phyloP scores from a whole-genome alignment of 192 early-diverging fungal species.

The Endogone sp. region DNA sequence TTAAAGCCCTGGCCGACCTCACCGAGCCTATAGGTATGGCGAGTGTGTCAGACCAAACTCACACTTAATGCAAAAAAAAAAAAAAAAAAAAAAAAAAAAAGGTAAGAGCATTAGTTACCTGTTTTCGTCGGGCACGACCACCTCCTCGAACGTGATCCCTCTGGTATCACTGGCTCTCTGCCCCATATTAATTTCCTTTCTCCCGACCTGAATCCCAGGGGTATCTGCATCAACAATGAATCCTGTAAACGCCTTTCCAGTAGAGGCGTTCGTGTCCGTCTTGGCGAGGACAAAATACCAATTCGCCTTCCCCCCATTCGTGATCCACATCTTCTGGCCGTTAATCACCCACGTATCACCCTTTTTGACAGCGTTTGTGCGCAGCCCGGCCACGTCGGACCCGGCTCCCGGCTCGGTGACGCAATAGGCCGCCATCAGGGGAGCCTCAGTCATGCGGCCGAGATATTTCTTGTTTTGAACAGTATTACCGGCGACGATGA shows the following conservation, averaged over 20 bases:
- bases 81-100: constrained; percentile 12
- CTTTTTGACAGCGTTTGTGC: constrained; percentile 67
- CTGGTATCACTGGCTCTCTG: constrained; percentile 91
- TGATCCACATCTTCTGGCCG: constrained; percentile 98
- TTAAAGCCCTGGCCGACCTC: constrained; percentile 86
- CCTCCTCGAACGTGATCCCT: constrained; percentile 83
- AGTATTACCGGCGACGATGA: constrained; percentile 84
- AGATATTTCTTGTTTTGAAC: constrained; percentile 95
- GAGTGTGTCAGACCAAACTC: neutral
- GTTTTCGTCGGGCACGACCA: constrained; percentile 78
- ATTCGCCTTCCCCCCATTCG: constrained; percentile 94
- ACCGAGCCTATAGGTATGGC: constrained; percentile 40
- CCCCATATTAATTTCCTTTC: constrained; percentile 98
- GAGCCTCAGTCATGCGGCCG: constrained; percentile 94
- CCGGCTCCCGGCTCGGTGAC: constrained; percentile 80
- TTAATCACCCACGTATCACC: constrained; percentile 80
- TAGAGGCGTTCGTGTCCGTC: constrained; percentile 72
- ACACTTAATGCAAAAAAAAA: too few relatives aligned
- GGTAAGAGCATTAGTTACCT: constrained; percentile 20
- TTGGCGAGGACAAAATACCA: constrained; percentile 96
- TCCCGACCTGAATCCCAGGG: constrained; percentile 85
- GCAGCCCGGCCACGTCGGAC: constrained; percentile 70
- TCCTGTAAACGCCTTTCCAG: constrained; percentile 90
- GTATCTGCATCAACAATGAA: constrained; percentile 93
- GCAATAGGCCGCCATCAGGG: constrained; percentile 88